Conservation (phyloP, 2,329 filamentous ascomycete genomes). For the Apiospora hydei region DNA sequence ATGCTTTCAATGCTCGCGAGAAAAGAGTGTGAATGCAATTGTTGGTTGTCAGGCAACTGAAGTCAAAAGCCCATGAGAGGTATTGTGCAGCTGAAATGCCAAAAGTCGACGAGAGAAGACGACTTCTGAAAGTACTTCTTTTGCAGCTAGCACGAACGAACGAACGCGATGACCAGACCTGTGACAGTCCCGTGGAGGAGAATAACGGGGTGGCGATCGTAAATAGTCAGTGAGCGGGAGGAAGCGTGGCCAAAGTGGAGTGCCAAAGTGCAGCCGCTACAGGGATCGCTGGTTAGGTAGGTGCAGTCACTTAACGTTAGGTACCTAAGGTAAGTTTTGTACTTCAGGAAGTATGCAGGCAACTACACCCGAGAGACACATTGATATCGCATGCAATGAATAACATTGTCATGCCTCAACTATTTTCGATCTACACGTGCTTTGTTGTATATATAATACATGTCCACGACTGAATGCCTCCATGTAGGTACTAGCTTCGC, state of each 20-base stretch:
- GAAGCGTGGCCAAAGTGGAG: neutral
- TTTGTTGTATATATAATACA: too few species aligned
- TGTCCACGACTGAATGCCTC: neutral
- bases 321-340: too few species aligned
- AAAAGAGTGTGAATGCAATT: neutral
- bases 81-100: neutral
- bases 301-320: neutral
- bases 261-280: neutral
- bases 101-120: neutral
- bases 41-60: neutral
- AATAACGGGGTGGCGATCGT: neutral
- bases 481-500: too few species aligned
- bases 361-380: too few species aligned
- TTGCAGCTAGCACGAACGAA: neutral
- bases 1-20: neutral
- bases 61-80: neutral
- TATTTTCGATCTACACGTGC: too few species aligned
- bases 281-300: neutral
- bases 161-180: constrained; percentile 3
- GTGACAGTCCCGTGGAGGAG: constrained; percentile 16
- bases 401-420: too few species aligned
- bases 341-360: too few species aligned
- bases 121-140: too few species aligned
- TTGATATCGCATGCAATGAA: too few species aligned
- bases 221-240: neutral